phyloP scores from a whole-genome alignment of 148 eudicot genomes.

The Simmondsia chinensis region DNA sequence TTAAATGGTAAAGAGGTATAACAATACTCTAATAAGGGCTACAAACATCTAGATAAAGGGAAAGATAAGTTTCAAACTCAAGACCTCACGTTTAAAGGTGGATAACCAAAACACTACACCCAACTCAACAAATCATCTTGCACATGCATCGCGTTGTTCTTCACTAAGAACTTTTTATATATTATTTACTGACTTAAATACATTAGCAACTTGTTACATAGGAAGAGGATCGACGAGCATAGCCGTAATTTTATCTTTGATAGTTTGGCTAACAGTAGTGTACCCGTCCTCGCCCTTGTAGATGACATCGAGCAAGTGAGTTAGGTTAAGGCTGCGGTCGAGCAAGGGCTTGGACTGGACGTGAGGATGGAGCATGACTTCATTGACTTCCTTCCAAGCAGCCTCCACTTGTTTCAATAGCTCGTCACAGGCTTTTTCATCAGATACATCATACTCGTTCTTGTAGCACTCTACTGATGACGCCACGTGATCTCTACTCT shows the following conservation, averaged over 20 bases:
- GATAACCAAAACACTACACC: too few relatives aligned
- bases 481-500: slow-evolving; percentile 24
- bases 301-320: slow-evolving; percentile 23
- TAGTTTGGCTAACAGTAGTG: slow-evolving; percentile 13
- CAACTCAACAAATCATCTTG: too few relatives aligned
- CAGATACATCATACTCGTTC: slow-evolving; percentile 15
- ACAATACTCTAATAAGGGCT: too few relatives aligned
- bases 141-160: too few relatives aligned
- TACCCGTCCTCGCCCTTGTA: slow-evolving; percentile 40
- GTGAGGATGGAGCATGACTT: slow-evolving; percentile 22
- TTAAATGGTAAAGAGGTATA: too few relatives aligned
- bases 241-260: slow-evolving; percentile 17
- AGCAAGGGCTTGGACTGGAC: slow-evolving; percentile 21
- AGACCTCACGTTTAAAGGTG: too few relatives aligned
- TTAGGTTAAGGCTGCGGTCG: slow-evolving; percentile 21
- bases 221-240: slow-evolving; percentile 17
- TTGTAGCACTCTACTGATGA: slow-evolving; percentile 36
- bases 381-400: slow-evolving; percentile 38
- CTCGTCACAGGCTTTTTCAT: slow-evolving; percentile 15
- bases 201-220: too few relatives aligned
- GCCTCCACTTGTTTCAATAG: slow-evolving; percentile 6
- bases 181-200: too few relatives aligned
- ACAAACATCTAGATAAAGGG: too few relatives aligned
- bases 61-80: too few relatives aligned
- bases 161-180: too few relatives aligned